These are phyloP conservation scores for Tylopilus sp. DNA, from an alignment of 768 basidiomycete genomes.

Conservation along the genomic window DNA sequence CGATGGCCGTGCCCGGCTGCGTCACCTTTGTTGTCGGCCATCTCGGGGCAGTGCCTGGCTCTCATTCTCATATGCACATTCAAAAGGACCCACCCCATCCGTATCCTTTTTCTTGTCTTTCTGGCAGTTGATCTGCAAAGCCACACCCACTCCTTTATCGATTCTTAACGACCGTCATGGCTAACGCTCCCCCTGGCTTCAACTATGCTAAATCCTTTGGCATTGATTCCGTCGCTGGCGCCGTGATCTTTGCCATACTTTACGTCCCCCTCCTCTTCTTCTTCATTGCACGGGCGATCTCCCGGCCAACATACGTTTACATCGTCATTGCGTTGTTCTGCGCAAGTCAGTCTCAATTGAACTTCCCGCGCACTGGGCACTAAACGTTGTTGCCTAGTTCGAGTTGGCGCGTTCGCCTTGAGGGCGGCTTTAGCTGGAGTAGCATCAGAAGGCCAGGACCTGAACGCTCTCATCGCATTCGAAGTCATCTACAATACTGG, in stretches of 20 bases:
- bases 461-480: slow-evolving; percentile 25
- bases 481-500: slow-evolving; percentile 34
- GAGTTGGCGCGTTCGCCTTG: slow-evolving; percentile 30
- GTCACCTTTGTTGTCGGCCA: no score
- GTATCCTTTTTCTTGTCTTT: neutral
- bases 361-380: neutral
- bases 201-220: slow-evolving; percentile 24
- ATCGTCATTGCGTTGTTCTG: slow-evolving; percentile 29
- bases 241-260: slow-evolving; percentile 31
- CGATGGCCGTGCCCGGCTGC: neutral
- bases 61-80: neutral
- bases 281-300: slow-evolving; percentile 19
- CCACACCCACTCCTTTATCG: neutral
- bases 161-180: slow-evolving; percentile 10
- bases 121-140: slow-evolving; percentile 25
- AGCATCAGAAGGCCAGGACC: slow-evolving; percentile 18
- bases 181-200: slow-evolving; percentile 13
- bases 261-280: slow-evolving; percentile 27
- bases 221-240: slow-evolving; percentile 31
- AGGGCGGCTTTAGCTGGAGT: slow-evolving; percentile 29
- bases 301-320: slow-evolving; percentile 27
- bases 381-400: slow-evolving; percentile 18
- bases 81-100: slow-evolving; percentile 9
- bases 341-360: slow-evolving; percentile 17
- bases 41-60: slow-evolving; percentile 8